Percentiles rank a stretch among this genome's conserved stretches.
phyloP scores from a whole-genome alignment of 2,329 filamentous ascomycete species.

The Aspergillus vadensis region DNA sequence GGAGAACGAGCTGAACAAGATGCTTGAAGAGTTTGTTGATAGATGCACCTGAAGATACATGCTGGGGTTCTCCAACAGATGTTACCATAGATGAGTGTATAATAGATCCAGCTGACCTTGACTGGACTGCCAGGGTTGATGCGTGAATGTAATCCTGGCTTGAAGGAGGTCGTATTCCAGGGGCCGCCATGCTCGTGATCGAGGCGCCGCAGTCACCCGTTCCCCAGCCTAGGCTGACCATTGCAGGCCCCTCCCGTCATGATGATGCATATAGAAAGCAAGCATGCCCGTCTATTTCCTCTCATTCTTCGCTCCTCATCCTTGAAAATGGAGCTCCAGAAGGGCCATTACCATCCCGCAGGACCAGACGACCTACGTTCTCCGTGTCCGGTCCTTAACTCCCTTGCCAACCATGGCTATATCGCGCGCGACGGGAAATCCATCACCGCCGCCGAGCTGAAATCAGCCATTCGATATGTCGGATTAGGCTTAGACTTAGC shows the following conservation, averaged over 20 bases:
- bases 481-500: constrained; percentile 12
- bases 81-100: not conserved
- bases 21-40: constrained; percentile 61
- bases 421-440: constrained; percentile 19
- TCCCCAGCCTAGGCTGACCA: not conserved
- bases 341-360: constrained; percentile 9
- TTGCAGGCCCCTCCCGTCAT: not conserved
- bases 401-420: constrained; percentile 22
- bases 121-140: not conserved
- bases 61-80: not conserved
- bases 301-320: not conserved
- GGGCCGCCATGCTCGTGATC: constrained; percentile 4
- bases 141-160: not conserved
- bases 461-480: constrained; percentile 14
- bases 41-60: constrained; percentile 26
- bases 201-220: not conserved
- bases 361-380: constrained; percentile 13
- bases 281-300: not conserved
- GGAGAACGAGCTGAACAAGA: constrained; percentile 66
- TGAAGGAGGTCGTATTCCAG: not conserved
- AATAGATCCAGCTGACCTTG: not conserved
- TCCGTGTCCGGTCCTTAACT: constrained; percentile 21
- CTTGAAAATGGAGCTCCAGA: not conserved
- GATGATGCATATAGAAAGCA: not conserved
- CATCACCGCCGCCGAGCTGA: constrained; percentile 16